Percentiles rank a stretch among this genome's conserved stretches.
Conservation (phyloP, 345 rosid genomes). For the Hypericum perforatum region DNA sequence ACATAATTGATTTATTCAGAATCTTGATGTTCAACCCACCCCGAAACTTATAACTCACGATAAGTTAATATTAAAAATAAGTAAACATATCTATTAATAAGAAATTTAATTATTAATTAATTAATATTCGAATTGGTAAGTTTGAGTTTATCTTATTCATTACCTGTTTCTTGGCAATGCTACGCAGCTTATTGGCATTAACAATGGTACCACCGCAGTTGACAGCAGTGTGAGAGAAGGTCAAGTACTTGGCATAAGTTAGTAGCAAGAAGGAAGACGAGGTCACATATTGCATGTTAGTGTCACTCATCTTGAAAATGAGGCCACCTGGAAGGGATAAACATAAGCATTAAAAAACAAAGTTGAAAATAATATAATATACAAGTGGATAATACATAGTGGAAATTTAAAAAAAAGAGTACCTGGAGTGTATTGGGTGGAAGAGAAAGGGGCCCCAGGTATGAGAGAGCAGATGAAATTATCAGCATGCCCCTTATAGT, state of each 20-base stretch:
- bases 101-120: too few species aligned
- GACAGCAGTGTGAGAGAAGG: background rate
- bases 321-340: background rate
- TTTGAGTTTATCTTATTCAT: background rate
- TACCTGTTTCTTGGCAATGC: background rate
- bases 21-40: too few species aligned
- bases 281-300: conserved; percentile 1
- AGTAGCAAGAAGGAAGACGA: conserved; percentile 1
- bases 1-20: too few species aligned
- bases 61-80: too few species aligned
- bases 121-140: background rate
- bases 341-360: background rate
- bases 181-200: background rate
- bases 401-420: background rate
- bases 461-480: conserved; percentile 5
- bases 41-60: too few species aligned
- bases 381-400: background rate
- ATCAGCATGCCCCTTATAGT: conserved; percentile 1
- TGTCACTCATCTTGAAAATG: background rate
- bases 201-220: conserved; percentile 5
- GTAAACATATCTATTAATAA: too few species aligned
- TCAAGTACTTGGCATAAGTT: conserved; percentile 1
- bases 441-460: conserved; percentile 2
- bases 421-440: conserved; percentile 5
- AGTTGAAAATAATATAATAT: background rate